A percentile compares a stretch with the other conserved stretches of the same genome.
Conservation (phyloP, 192 early-diverging fungal species). For the Physocladia obscura region DNA sequence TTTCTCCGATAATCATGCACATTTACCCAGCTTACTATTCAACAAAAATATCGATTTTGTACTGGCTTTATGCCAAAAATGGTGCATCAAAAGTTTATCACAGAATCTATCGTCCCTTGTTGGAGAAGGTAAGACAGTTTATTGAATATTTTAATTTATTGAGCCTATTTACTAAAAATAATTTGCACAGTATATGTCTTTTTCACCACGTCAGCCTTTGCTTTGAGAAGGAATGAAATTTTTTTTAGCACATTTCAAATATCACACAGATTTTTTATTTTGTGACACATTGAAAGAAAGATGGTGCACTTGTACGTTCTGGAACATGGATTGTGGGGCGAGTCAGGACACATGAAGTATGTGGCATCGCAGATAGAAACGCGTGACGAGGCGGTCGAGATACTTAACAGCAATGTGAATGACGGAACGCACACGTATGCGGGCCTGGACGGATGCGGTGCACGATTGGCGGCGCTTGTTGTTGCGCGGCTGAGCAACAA, state of each 20-base stretch:
- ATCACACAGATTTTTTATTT: neutral
- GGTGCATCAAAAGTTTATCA: constrained; percentile 48
- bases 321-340: constrained; percentile 69
- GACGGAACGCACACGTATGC: constrained; percentile 41
- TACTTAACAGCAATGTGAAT: constrained; percentile 36
- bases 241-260: neutral
- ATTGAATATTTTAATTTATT: too few relatives aligned
- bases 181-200: too few relatives aligned
- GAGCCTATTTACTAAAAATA: too few relatives aligned
- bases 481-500: constrained; percentile 8
- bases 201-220: too few relatives aligned
- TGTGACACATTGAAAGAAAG: neutral
- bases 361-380: constrained; percentile 44
- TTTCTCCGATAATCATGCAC: constrained; percentile 17
- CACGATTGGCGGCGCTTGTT: constrained; percentile 17
- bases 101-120: constrained; percentile 34
- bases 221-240: too few relatives aligned
- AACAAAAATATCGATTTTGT: constrained; percentile 45
- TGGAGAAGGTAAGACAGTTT: constrained; percentile 34
- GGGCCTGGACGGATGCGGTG: constrained; percentile 47
- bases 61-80: constrained; percentile 45
- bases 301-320: constrained; percentile 60
- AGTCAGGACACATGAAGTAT: constrained; percentile 50
- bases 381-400: neutral
- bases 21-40: constrained; percentile 42